Conservation (phyloP, 2,329 filamentous ascomycete species). For the Fusarium sp. region DNA sequence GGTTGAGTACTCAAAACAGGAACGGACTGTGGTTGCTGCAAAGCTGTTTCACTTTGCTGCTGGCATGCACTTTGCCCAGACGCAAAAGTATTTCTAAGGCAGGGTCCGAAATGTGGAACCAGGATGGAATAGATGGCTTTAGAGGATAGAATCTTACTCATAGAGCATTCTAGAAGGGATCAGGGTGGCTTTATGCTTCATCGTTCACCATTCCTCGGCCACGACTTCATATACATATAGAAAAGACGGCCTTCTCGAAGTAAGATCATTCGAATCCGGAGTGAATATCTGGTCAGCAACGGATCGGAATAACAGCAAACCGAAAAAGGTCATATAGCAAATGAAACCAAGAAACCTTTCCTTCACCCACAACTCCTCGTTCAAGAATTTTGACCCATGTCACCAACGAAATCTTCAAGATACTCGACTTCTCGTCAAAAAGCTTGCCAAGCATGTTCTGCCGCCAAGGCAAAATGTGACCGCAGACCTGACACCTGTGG, state of each 20-base stretch:
- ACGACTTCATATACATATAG: neutral
- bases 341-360: neutral
- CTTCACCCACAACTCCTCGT: neutral
- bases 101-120: neutral
- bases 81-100: constrained; percentile 43
- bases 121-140: neutral
- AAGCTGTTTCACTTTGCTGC: constrained; percentile 46
- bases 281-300: neutral
- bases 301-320: neutral
- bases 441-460: constrained; percentile 53
- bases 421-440: constrained; percentile 56
- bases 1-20: constrained; percentile 43
- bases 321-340: neutral
- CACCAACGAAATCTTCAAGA: constrained; percentile 20
- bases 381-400: neutral
- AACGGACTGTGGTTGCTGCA: constrained; percentile 41
- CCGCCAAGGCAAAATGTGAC: constrained; percentile 57
- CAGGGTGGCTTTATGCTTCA: neutral
- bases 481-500: constrained; percentile 48
- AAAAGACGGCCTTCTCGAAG: no score
- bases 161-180: neutral
- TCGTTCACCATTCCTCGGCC: neutral
- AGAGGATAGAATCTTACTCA: neutral
- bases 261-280: neutral
- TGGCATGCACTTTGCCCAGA: constrained; percentile 46